Conservation (phyloP, 1,139 yeast species). For the Hyphopichia fennica region DNA sequence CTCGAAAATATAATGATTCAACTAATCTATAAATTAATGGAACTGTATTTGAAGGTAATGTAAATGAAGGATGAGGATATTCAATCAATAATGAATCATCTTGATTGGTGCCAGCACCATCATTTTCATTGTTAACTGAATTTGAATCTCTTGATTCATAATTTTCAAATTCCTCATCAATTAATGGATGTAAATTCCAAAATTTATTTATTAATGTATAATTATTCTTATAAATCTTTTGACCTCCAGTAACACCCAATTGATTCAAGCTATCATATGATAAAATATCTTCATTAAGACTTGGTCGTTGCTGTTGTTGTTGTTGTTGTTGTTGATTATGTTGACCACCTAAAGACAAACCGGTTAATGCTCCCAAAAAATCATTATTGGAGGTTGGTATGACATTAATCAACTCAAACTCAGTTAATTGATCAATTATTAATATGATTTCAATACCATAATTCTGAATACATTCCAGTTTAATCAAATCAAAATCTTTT, state of each 20-base stretch:
- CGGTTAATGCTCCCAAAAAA: constrained; percentile 30
- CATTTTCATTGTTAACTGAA: not conserved
- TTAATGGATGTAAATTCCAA: constrained; percentile 46
- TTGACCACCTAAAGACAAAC: constrained; percentile 9
- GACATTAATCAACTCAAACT: constrained; percentile 22
- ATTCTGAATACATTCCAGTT: constrained; percentile 51
- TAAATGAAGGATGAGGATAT: constrained; percentile 48
- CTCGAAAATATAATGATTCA: constrained; percentile 51
- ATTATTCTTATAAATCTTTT: constrained; percentile 31
- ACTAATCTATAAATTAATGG: constrained; percentile 50
- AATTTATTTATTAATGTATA: constrained; percentile 43
- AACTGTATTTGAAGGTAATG: constrained; percentile 53
- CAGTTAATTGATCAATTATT: constrained; percentile 26
- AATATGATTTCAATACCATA: constrained; percentile 56
- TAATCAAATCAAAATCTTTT: constrained; percentile 52
- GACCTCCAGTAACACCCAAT: constrained; percentile 37
- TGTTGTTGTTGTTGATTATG: constrained; percentile 4
- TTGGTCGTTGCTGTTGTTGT: not conserved
- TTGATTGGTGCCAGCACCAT: constrained; percentile 9
- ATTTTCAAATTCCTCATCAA: constrained; percentile 20
- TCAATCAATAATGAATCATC: constrained; percentile 17
- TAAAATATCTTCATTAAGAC: constrained; percentile 5
- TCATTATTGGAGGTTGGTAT: constrained; percentile 23
- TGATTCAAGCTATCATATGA: constrained; percentile 16
- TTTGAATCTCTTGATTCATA: constrained; percentile 9